Evolutionary conservation across 225 moss, liverwort and hornwort species (phyloP).

Genomic region (Sphagnum tenellum): DNA sequence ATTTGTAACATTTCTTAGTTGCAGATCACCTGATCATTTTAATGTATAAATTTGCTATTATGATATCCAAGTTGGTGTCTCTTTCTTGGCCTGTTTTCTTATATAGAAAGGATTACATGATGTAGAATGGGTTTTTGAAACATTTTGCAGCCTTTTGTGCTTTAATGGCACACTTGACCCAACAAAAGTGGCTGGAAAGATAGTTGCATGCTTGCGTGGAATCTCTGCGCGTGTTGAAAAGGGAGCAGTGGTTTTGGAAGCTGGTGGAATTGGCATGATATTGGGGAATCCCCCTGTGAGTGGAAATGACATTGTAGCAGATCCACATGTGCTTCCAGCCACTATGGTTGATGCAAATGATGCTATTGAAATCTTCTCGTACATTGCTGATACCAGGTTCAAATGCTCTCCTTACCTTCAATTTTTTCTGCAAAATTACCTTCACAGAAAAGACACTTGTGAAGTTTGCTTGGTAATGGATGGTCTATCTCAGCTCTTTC

Average conservation of each 20-base stretch:
- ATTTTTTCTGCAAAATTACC: no score
- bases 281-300: neutral
- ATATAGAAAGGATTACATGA: no score
- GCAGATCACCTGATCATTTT: neutral
- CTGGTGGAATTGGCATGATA: slow-evolving; percentile 15
- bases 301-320: neutral
- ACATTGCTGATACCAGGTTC: slow-evolving; percentile 3
- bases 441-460: no score
- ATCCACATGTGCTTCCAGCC: neutral
- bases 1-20: neutral
- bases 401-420: neutral
- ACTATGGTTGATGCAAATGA: neutral
- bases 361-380: slow-evolving; percentile 3
- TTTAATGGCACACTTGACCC: neutral
- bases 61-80: neutral
- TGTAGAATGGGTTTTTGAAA: no score
- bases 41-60: neutral
- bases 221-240: neutral
- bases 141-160: neutral
- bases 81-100: neutral
- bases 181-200: slow-evolving; percentile 10
- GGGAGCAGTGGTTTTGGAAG: neutral
- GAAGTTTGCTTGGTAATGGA: no score
- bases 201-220: slow-evolving; percentile 10
- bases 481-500: no score